These are phyloP conservation scores for Ambrosiella cleistominuta DNA, from an alignment of 2,329 filamentous ascomycete genomes.

Conservation along the genomic window DNA sequence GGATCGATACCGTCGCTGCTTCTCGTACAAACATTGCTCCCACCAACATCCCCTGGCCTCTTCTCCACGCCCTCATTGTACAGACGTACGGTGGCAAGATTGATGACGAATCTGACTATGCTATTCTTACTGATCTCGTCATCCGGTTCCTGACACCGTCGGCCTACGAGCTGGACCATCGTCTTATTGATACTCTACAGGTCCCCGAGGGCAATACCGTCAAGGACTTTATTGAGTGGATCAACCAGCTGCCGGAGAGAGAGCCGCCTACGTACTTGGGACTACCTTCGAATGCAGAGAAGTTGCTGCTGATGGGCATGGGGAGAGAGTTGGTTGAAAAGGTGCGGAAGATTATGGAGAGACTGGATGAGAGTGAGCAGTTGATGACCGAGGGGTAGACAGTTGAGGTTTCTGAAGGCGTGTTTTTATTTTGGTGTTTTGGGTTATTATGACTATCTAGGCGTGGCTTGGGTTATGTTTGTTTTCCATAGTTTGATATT, in stretches of 20 bases:
- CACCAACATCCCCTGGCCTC: constrained; percentile 87
- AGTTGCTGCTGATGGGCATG: constrained; percentile 74
- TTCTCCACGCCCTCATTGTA: constrained; percentile 75
- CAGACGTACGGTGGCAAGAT: constrained; percentile 98
- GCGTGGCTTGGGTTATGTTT: not conserved
- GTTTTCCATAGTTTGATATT: not conserved
- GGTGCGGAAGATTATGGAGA: constrained; percentile 64
- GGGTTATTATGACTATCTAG: not conserved
- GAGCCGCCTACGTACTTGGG: constrained; percentile 93
- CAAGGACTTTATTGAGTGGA: constrained; percentile 78
- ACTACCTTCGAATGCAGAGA: constrained; percentile 89
- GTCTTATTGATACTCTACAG: constrained; percentile 59
- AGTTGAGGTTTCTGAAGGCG: not conserved
- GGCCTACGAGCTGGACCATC: constrained; percentile 85
- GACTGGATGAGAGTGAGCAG: constrained; percentile 89
- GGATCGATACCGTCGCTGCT: constrained; percentile 68
- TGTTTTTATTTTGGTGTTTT: constrained; percentile 12
- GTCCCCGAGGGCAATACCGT: constrained; percentile 69
- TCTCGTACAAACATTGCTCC: constrained; percentile 86
- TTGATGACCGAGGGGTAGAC: constrained; percentile 49
- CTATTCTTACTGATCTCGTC: constrained; percentile 55
- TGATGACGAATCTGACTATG: constrained; percentile 75
- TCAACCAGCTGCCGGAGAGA: constrained; percentile 77
- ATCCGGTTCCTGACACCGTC: constrained; percentile 62
- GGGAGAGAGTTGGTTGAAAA: constrained; percentile 73